Conservation (phyloP, 768 basidiomycete genomes). For the Tricholomella constricta region DNA sequence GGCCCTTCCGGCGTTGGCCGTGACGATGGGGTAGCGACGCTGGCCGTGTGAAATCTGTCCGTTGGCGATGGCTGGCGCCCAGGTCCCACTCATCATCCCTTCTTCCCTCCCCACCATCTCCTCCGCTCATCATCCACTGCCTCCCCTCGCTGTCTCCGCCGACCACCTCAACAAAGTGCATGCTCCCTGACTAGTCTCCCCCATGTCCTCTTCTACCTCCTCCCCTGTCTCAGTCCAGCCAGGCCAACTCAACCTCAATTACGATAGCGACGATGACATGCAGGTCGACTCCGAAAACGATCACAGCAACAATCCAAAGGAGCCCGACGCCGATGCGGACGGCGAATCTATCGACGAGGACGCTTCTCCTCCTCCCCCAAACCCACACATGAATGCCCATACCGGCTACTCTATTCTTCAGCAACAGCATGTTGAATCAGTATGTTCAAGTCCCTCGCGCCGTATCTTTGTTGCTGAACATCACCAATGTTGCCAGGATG, state of each 20-base stretch:
- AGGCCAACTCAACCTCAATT: slow-evolving; percentile 55
- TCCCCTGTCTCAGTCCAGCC: slow-evolving; percentile 33
- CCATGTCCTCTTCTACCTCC: slow-evolving; percentile 30
- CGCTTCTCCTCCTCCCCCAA: slow-evolving; percentile 35
- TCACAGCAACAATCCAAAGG: slow-evolving; percentile 41
- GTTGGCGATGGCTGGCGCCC: slow-evolving; percentile 57
- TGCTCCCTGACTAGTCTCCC: not conserved
- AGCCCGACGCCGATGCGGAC: slow-evolving; percentile 63
- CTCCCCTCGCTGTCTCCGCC: slow-evolving; percentile 24
- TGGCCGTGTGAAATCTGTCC: slow-evolving; percentile 57
- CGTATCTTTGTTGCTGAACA: slow-evolving; percentile 15
- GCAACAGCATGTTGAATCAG: slow-evolving; percentile 38
- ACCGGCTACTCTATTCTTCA: slow-evolving; percentile 38
- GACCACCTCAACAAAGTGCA: slow-evolving; percentile 10
- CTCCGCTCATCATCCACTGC: slow-evolving; percentile 26
- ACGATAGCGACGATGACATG: slow-evolving; percentile 69
- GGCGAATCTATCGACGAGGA: slow-evolving; percentile 65
- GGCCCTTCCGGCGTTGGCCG: slow-evolving; percentile 59
- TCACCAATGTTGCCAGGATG: slow-evolving; percentile 35
- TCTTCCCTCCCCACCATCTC: slow-evolving; percentile 38
- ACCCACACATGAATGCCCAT: slow-evolving; percentile 35
- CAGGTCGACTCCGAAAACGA: slow-evolving; percentile 66
- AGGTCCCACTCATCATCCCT: slow-evolving; percentile 44
- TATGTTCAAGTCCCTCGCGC: slow-evolving; percentile 28
- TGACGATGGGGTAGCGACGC: slow-evolving; percentile 59